Conservation (phyloP, 352 stramenopile species). For the Lagenidium giganteum region DNA sequence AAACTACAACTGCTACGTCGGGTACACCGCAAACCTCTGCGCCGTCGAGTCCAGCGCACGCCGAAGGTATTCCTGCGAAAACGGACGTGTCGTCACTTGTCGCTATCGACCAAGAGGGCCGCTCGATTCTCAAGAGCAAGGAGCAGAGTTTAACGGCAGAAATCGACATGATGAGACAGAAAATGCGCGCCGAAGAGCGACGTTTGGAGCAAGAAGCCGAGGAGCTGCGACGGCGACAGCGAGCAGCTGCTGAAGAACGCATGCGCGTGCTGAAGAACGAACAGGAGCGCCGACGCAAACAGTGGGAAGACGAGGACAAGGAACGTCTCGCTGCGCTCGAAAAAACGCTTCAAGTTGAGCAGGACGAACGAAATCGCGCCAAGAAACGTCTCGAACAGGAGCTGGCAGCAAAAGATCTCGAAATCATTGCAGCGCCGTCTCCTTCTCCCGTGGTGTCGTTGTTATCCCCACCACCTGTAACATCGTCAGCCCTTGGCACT, state of each 20-base stretch:
- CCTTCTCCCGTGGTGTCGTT: no score
- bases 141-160: no score
- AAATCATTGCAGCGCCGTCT: slow-evolving; percentile 4
- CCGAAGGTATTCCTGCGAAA: no score
- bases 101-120: not conserved
- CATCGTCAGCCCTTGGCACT: not conserved
- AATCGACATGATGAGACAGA: no score
- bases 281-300: slow-evolving; percentile 52
- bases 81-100: no score
- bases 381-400: slow-evolving; percentile 25
- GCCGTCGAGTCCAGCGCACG: no score
- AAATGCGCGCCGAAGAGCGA: slow-evolving; percentile 38
- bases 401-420: slow-evolving; percentile 19
- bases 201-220: slow-evolving; percentile 36
- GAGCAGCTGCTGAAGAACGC: slow-evolving; percentile 38
- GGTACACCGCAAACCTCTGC: no score
- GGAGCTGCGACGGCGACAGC: slow-evolving; percentile 35
- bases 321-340: slow-evolving; percentile 42
- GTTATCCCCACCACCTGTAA: not conserved
- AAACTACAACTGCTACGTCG: no score
- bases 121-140: slow-evolving; percentile 17
- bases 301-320: slow-evolving; percentile 69
- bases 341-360: slow-evolving; percentile 32
- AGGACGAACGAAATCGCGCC: slow-evolving; percentile 27
- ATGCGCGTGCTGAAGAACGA: slow-evolving; percentile 55